phyloP scores from a whole-genome alignment of 1,284 basidiomycete genomes.

The Violaceomyces palustris region DNA sequence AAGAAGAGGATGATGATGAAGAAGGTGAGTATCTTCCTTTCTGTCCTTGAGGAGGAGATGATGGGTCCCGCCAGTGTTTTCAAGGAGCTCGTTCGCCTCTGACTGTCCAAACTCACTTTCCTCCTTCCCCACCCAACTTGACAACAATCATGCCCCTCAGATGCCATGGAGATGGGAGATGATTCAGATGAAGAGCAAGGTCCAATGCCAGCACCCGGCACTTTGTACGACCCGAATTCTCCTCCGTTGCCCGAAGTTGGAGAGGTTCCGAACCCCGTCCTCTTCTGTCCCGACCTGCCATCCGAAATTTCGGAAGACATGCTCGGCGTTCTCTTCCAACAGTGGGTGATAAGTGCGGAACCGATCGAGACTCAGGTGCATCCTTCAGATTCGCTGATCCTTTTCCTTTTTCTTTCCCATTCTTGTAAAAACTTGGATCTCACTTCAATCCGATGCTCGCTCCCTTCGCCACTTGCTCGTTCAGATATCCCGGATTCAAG shows the following conservation, averaged over 20 bases:
- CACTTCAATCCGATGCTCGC: too few relatives aligned
- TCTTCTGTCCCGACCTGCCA: slow-evolving; percentile 67
- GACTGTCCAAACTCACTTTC: background rate
- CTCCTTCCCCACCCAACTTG: background rate
- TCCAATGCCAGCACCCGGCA: background rate
- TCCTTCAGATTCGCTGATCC: background rate
- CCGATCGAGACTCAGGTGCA: slow-evolving; percentile 61
- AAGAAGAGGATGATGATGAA: slow-evolving; percentile 55
- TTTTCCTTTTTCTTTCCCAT: background rate
- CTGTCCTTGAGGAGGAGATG: background rate
- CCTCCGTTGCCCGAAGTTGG: background rate
- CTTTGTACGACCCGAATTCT: background rate
- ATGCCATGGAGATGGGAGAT: slow-evolving; percentile 77
- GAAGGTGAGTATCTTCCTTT: slow-evolving; percentile 49
- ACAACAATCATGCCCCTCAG: background rate
- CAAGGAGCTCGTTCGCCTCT: background rate
- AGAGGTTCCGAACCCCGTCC: background rate
- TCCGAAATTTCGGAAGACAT: slow-evolving; percentile 74
- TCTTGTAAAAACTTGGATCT: background rate
- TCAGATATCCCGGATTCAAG: too few relatives aligned
- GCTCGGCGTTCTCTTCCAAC: slow-evolving; percentile 75
- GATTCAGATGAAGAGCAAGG: slow-evolving; percentile 53
- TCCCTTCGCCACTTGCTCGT: too few relatives aligned
- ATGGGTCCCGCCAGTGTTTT: background rate
- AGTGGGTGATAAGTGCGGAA: slow-evolving; percentile 63